Conservation (phyloP, 768 basidiomycete genomes). For the Boletus coccyginus region DNA sequence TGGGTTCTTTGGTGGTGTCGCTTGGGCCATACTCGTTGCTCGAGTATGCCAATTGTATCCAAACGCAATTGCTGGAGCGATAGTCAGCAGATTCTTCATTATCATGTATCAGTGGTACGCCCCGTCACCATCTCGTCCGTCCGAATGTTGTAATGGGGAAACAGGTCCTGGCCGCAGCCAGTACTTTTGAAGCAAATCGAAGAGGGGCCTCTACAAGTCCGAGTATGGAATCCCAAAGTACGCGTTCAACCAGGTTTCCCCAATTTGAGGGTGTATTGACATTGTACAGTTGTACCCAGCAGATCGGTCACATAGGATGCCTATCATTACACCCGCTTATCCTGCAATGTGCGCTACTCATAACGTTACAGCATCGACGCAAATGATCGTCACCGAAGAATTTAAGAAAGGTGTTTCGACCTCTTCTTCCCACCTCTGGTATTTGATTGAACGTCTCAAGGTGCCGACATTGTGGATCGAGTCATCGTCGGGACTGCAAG, state of each 20-base stretch:
- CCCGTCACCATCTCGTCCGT: not conserved
- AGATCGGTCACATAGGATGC: constrained; percentile 96
- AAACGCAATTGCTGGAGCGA: constrained; percentile 88
- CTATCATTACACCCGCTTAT: constrained; percentile 98
- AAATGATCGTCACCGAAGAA: constrained; percentile 94
- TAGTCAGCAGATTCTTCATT: constrained; percentile 97
- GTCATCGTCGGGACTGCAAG: constrained; percentile 78
- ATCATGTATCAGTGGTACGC: constrained; percentile 97
- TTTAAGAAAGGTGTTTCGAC: constrained; percentile 75
- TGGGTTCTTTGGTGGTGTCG: constrained; percentile 96
- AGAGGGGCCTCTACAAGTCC: constrained; percentile 87
- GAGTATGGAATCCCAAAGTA: constrained; percentile 98
- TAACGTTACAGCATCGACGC: constrained; percentile 94
- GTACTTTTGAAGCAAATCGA: constrained; percentile 97
- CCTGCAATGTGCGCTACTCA: constrained; percentile 99
- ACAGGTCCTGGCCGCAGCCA: constrained; percentile 96
- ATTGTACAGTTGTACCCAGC: constrained; percentile 75
- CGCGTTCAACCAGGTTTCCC: not conserved
- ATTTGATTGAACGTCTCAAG: constrained; percentile 40
- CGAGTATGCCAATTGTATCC: constrained; percentile 99
- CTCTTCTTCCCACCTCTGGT: not conserved
- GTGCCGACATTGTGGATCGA: constrained; percentile 89
- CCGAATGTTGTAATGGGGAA: constrained; percentile 8
- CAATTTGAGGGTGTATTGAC: not conserved
- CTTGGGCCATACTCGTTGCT: constrained; percentile 99